phyloP scores from a whole-genome alignment of 495 filamentous ascomycete species.

The Neurospora sp. region DNA sequence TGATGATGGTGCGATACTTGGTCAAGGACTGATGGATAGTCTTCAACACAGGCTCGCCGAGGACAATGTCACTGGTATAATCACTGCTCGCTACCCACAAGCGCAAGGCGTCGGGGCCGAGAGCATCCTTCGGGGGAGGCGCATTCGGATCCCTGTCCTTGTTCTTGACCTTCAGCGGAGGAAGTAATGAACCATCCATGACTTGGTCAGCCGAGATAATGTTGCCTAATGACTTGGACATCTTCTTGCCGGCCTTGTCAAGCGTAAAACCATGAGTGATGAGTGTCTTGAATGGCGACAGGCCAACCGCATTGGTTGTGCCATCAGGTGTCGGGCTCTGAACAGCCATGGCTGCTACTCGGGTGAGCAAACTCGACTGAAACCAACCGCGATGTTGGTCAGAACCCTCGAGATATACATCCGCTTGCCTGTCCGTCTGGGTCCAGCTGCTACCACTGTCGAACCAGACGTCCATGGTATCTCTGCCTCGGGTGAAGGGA shows the following conservation, averaged over 20 bases:
- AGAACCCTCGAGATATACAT: slow-evolving; percentile 86
- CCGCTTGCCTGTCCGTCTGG: slow-evolving; percentile 50
- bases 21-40: slow-evolving; percentile 63
- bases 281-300: slow-evolving; percentile 65
- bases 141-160: slow-evolving; percentile 11
- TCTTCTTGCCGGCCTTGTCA: slow-evolving; percentile 82
- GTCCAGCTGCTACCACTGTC: slow-evolving; percentile 97
- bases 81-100: slow-evolving; percentile 88
- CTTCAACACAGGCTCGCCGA: slow-evolving; percentile 65
- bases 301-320: slow-evolving; percentile 12
- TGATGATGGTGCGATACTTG: slow-evolving; percentile 80
- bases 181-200: slow-evolving; percentile 61
- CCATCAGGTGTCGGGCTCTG: slow-evolving; percentile 6
- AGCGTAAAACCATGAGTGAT: slow-evolving; percentile 95
- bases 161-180: slow-evolving; percentile 34
- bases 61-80: slow-evolving; percentile 76
- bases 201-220: slow-evolving; percentile 71
- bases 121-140: slow-evolving; percentile 24
- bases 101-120: slow-evolving; percentile 77
- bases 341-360: slow-evolving; percentile 39
- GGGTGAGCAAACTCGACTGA: slow-evolving; percentile 93
- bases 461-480: slow-evolving; percentile 99
- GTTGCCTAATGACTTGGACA: slow-evolving; percentile 98
- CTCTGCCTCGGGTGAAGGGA: slow-evolving; percentile 64
- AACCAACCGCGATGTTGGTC: slow-evolving; percentile 99